A percentile compares a stretch with the other conserved stretches of the same genome.
Conservation (phyloP, 495 filamentous ascomycete species). For the Daldinia vernicosa region DNA sequence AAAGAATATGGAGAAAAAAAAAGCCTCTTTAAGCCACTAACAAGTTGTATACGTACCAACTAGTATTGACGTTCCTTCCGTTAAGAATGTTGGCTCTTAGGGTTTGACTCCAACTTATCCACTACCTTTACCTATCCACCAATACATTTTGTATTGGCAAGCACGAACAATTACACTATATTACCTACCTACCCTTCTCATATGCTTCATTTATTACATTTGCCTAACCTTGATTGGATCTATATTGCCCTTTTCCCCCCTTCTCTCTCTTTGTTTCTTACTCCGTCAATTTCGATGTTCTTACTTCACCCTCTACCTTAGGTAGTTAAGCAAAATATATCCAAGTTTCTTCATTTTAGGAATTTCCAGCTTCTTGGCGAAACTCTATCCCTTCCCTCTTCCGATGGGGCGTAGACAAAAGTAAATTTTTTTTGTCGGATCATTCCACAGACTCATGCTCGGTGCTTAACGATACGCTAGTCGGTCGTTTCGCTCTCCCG, state of each 20-base stretch:
- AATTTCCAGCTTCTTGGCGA: not conserved
- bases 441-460: not conserved
- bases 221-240: not conserved
- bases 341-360: not conserved
- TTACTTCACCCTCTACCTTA: not conserved
- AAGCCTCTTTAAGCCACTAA: not conserved
- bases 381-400: not conserved
- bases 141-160: not conserved
- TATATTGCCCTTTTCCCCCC: not conserved
- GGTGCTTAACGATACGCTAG: constrained; percentile 14
- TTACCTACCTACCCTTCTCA: not conserved
- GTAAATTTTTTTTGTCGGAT: not conserved
- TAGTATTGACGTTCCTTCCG: constrained; percentile 1
- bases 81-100: not conserved
- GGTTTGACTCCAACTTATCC: not conserved
- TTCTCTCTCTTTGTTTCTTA: not conserved
- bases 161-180: not conserved
- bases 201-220: not conserved
- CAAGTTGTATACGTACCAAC: not conserved
- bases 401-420: too few species aligned
- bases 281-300: not conserved
- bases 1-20: not conserved
- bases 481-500: not conserved
- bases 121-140: not conserved
- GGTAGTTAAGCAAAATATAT: not conserved